These are phyloP conservation scores for Ulmus americana DNA, from an alignment of 331 rosid genomes.

Conservation along the genomic window DNA sequence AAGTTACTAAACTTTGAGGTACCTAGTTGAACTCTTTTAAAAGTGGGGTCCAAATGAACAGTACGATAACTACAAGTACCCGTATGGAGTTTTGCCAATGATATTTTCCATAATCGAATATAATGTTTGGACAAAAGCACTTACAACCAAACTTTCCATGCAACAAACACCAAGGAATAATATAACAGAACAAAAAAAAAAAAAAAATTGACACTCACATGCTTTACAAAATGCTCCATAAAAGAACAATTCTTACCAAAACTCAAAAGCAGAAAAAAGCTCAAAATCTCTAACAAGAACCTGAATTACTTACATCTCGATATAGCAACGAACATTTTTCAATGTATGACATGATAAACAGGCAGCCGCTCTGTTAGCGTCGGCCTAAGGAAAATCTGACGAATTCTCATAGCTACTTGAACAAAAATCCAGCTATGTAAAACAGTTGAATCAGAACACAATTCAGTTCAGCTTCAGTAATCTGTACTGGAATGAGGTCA, in stretches of 20 bases:
- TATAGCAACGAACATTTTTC: neutral
- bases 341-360: neutral
- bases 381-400: slow-evolving; percentile 19
- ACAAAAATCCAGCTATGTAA: slow-evolving; percentile 20
- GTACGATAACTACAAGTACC: too few species aligned
- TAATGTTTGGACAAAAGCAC: too few species aligned
- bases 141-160: neutral
- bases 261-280: neutral
- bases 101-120: too few species aligned
- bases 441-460: slow-evolving; percentile 9
- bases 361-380: slow-evolving; percentile 23
- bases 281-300: neutral
- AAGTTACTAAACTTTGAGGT: too few species aligned
- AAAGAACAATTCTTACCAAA: neutral
- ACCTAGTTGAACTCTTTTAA: too few species aligned
- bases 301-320: slow-evolving; percentile 6
- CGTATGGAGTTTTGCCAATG: too few species aligned
- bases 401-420: slow-evolving; percentile 20
- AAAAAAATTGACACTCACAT: neutral
- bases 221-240: neutral
- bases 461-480: neutral
- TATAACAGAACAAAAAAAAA: neutral
- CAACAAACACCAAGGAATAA: neutral
- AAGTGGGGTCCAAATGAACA: too few species aligned
- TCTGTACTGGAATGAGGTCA: neutral